Percentiles rank a stretch among this genome's conserved stretches.
phyloP scores from a whole-genome alignment of 768 basidiomycete species.

The Boletus subcaerulescens region DNA sequence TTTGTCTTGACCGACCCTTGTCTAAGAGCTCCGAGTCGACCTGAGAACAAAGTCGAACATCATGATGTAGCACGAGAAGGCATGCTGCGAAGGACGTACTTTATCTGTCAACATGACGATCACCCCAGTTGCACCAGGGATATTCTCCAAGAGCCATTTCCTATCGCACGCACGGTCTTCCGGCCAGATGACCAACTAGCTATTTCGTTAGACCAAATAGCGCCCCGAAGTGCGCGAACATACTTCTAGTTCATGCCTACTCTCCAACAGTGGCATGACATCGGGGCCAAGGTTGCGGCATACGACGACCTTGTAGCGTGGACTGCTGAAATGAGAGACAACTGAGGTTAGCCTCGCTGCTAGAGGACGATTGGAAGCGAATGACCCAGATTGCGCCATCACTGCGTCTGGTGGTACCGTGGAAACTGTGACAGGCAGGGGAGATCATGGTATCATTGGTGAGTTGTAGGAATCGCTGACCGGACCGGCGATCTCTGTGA shows the following conservation, averaged over 20 bases:
- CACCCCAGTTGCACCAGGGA: slow-evolving; percentile 60
- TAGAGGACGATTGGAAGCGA: slow-evolving; percentile 7
- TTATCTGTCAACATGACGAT: slow-evolving; percentile 70
- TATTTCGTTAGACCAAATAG: neutral
- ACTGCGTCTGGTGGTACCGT: neutral
- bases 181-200: slow-evolving; percentile 47
- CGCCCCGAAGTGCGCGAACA: slow-evolving; percentile 4
- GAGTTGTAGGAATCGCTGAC: no score
- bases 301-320: slow-evolving; percentile 48
- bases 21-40: slow-evolving; percentile 62
- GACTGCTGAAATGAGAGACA: slow-evolving; percentile 22
- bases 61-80: neutral
- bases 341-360: slow-evolving; percentile 26
- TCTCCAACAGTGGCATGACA: slow-evolving; percentile 54
- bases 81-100: slow-evolving; percentile 35
- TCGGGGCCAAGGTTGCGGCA: slow-evolving; percentile 60
- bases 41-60: slow-evolving; percentile 34
- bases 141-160: slow-evolving; percentile 72
- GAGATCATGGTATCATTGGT: no score
- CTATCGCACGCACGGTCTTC: slow-evolving; percentile 56
- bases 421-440: no score
- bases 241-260: slow-evolving; percentile 55
- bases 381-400: slow-evolving; percentile 30
- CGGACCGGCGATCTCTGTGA: neutral
- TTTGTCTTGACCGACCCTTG: slow-evolving; percentile 31